A percentile compares a stretch with the other conserved stretches of the same genome.
These are phyloP conservation scores for Penicillium sp. DNA, from an alignment of 2,329 filamentous ascomycete genomes.

Conservation along the genomic window DNA sequence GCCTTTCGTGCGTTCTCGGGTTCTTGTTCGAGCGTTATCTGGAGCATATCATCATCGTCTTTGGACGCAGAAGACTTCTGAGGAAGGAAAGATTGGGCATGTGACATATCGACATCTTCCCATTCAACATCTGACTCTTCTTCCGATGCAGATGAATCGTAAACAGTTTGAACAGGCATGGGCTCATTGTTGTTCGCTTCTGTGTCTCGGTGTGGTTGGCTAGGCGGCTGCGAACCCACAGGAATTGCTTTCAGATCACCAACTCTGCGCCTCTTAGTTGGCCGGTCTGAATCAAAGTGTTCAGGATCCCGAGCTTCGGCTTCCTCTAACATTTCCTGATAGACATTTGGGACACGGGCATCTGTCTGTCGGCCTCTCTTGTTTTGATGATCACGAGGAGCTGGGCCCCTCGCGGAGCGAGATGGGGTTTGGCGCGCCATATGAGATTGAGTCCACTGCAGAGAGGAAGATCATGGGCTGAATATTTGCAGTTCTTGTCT, in stretches of 20 bases:
- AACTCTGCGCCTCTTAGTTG: constrained; percentile 43
- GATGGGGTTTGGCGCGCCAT: constrained; percentile 26
- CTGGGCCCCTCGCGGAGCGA: constrained; percentile 18
- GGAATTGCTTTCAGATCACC: constrained; percentile 26
- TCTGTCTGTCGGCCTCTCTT: constrained; percentile 18
- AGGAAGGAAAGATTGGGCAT: constrained; percentile 21
- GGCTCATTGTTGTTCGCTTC: constrained; percentile 10
- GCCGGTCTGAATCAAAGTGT: constrained; percentile 26
- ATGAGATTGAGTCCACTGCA: not conserved
- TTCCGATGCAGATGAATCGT: constrained; percentile 45
- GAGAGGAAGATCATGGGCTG: not conserved
- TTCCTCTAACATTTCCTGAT: constrained; percentile 46
- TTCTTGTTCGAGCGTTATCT: constrained; percentile 42
- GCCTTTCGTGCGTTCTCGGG: constrained; percentile 26
- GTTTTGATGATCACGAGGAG: constrained; percentile 9
- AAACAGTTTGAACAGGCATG: constrained; percentile 34
- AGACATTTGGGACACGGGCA: constrained; percentile 39
- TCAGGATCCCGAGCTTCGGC: constrained; percentile 36
- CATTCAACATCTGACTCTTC: constrained; percentile 66
- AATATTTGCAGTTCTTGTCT: not conserved
- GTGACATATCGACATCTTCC: constrained; percentile 59
- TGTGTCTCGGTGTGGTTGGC: constrained; percentile 15
- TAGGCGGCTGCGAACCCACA: not conserved
- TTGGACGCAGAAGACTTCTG: constrained; percentile 2
- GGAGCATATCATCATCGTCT: constrained; percentile 29